Evolutionary conservation across 2,329 filamentous ascomycete genomes (phyloP).

Genomic region (Claviceps pusilla): DNA sequence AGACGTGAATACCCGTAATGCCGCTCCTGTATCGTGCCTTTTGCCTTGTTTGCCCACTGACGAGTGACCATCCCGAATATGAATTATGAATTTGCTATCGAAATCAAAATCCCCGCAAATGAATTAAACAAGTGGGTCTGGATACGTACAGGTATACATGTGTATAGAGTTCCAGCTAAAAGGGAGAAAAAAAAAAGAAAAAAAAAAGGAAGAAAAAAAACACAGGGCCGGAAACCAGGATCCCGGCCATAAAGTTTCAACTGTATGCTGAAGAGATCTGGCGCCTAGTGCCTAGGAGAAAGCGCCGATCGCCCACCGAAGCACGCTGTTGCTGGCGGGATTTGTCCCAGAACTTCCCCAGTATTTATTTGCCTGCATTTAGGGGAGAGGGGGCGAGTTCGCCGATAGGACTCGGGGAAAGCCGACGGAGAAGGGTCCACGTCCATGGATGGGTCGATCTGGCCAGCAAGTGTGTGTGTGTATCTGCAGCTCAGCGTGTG

Average conservation of each 20-base stretch:
- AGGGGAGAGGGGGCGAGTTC: background rate
- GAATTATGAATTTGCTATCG: no score
- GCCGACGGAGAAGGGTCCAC: background rate
- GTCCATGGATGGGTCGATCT: background rate
- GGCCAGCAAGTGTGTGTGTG: background rate
- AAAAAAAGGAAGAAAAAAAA: background rate
- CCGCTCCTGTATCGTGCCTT: no score
- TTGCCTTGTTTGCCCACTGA: no score
- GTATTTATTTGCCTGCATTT: no score
- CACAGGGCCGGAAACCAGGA: constrained; percentile 2
- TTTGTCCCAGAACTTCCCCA: no score
- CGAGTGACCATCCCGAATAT: no score
- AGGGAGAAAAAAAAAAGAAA: background rate
- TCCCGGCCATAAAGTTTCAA: constrained; percentile 1
- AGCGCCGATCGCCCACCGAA: no score
- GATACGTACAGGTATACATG: background rate
- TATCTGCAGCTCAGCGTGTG: background rate
- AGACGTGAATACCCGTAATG: background rate
- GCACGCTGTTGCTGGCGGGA: background rate
- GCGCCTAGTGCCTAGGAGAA: no score
- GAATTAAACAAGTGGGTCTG: background rate
- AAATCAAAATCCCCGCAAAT: background rate
- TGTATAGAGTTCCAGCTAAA: background rate
- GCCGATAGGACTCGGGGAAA: background rate
- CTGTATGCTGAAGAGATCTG: background rate